Evolutionary conservation across 345 rosid species (phyloP).

Genomic region (Atalantia buxifolia): DNA sequence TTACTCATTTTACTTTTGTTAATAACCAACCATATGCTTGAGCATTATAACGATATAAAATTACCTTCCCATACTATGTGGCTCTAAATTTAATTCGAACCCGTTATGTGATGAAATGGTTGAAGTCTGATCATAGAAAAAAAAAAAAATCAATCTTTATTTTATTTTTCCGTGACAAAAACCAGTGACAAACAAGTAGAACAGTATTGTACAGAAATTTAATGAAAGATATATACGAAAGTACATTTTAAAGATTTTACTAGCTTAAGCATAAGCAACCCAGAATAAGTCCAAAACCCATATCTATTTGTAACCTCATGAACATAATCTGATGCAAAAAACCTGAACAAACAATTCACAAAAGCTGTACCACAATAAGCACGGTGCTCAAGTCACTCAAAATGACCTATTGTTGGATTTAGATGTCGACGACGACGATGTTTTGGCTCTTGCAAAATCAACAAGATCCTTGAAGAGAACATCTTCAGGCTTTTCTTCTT

Average conservation of each 20-base stretch:
- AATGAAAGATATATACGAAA: slow-evolving; percentile 13
- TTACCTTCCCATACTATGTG: not conserved
- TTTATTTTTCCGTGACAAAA: not conserved
- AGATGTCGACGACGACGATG: slow-evolving; percentile 61
- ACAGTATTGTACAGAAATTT: slow-evolving; percentile 16
- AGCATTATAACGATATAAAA: too few species aligned
- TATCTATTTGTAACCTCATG: slow-evolving; percentile 22
- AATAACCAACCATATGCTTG: too few species aligned
- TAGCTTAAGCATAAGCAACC: slow-evolving; percentile 15
- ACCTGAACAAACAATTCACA: slow-evolving; percentile 24
- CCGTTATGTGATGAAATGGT: not conserved
- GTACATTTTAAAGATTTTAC: slow-evolving; percentile 18
- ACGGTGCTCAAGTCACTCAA: slow-evolving; percentile 30
- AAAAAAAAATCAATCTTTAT: not conserved
- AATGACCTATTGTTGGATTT: slow-evolving; percentile 59
- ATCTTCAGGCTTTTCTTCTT: slow-evolving; percentile 73
- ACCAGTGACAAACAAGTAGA: not conserved
- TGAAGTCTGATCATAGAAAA: not conserved
- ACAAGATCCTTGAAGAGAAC: slow-evolving; percentile 86
- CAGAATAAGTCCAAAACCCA: slow-evolving; percentile 22
- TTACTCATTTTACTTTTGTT: too few species aligned
- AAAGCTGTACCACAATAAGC: slow-evolving; percentile 29
- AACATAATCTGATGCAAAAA: slow-evolving; percentile 8
- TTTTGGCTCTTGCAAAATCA: slow-evolving; percentile 85
- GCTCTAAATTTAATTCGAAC: not conserved